Base-by-base conservation (phyloP, 1,284 basidiomycete species). In the Malassezia dermatis region DNA sequence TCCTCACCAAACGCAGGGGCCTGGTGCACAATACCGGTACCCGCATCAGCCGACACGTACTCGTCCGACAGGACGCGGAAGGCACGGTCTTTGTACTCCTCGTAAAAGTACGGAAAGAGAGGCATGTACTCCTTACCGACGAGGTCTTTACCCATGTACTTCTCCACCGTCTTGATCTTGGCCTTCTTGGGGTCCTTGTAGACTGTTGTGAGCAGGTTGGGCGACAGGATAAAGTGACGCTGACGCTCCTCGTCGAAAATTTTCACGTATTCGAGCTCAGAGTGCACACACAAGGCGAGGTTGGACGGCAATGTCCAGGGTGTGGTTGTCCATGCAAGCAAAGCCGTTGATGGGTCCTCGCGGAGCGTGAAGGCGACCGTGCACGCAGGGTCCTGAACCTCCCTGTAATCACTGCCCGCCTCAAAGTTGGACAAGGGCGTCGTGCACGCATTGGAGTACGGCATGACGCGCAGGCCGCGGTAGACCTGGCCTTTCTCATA, bases 101-200 rank as follows among this genome's bases (percentile, higher is more conserved):
- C 90, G 1, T 86, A 87, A 73, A 96, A 99, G 77, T 93, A 95
- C 66, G 91, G 86, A 72, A 96, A 98, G 47, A 98, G 79, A 2
- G 93, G 93, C n/a, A 86, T 81, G 75, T 95, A 96, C 77, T 86
- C 80, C 90, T 88, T 94, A 47, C 89, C 93, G 69, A 89, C 89
- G 83, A 99, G 85, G 69, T 98, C 90, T 34, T 81, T 80, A 15
- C 93, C 93, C 72, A 84, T 82, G 79, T 87, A 94, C 56, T 84
- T 82, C 13, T 82, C 86, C 21, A 77, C 54, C 74, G 90, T 91
- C 79, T 90, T 94, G 78, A 83, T 94, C 76, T 94, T 94, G 42
- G 91, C 91, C 76, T 94, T 93, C 77, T 94, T 94, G 1, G 89
- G 88, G 69, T 96, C 93, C 76, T 96, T 96, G 82, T 94, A 99